phyloP scores from a whole-genome alignment of 305 asterid genomes.

The Fraxinus floribunda region DNA sequence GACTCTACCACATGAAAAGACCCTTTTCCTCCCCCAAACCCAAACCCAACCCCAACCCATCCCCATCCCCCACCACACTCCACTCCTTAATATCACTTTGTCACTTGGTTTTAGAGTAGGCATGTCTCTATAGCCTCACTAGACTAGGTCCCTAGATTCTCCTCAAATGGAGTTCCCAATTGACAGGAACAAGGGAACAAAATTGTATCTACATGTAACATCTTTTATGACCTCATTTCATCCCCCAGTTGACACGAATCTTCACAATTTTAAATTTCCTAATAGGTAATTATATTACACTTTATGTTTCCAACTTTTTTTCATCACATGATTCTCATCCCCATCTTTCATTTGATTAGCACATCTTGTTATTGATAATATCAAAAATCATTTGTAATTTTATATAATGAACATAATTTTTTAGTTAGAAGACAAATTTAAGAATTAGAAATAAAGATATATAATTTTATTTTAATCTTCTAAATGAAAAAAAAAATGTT shows the following conservation, averaged over 20 bases:
- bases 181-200: conserved; percentile 39
- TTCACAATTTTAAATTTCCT: neutral
- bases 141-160: conserved; percentile 35
- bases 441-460: neutral
- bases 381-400: neutral
- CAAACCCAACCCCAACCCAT: neutral
- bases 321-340: neutral
- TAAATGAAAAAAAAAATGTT: neutral
- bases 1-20: conserved; percentile 25
- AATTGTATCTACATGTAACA: conserved; percentile 25
- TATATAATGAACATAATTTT: neutral
- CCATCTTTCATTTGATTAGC: neutral
- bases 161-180: conserved; percentile 38
- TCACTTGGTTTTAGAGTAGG: conserved; percentile 7
- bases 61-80: neutral
- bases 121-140: conserved; percentile 28
- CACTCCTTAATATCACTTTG: conserved; percentile 1
- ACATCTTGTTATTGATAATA: neutral
- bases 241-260: neutral
- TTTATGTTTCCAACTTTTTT: neutral
- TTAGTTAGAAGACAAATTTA: neutral
- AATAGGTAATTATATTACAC: neutral
- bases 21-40: neutral
- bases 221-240: conserved; percentile 25
- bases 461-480: too few relatives aligned